Percentiles rank a stretch among this genome's conserved stretches.
These are phyloP conservation scores for Spathaspora sp. DNA, from an alignment of 805 yeast genomes.

Conservation along the genomic window DNA sequence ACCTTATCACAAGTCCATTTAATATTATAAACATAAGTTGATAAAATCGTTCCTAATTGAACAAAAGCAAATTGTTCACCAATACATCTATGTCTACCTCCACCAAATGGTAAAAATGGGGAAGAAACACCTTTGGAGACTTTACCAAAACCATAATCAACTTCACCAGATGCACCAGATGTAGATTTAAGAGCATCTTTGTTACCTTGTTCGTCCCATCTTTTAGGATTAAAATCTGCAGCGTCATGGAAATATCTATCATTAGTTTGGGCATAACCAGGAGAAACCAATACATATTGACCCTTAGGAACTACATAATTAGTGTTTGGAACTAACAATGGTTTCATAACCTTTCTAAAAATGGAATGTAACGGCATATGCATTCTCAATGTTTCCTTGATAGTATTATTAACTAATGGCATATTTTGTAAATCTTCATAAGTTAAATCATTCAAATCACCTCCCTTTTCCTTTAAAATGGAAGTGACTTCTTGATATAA, in stretches of 20 bases:
- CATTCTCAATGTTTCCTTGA: conserved; percentile 91
- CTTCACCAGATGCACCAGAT: conserved; percentile 30
- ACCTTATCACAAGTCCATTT: conserved; percentile 59
- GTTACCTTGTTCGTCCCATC: conserved; percentile 55
- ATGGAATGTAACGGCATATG: conserved; percentile 96
- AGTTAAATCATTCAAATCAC: conserved; percentile 51
- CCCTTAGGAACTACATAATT: conserved; percentile 81
- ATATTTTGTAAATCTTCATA: conserved; percentile 81
- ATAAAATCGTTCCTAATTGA: conserved; percentile 82
- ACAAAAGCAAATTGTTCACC: conserved; percentile 97
- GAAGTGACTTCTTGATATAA: conserved; percentile 68
- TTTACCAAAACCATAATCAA: conserved; percentile 96
- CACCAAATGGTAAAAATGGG: conserved; percentile 97
- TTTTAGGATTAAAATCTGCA: conserved; percentile 68
- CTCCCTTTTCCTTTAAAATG: conserved; percentile 53
- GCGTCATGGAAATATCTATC: conserved; percentile 81
- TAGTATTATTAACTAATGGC: conserved; percentile 76
- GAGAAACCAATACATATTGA: conserved; percentile 86
- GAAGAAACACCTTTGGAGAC: conserved; percentile 94
- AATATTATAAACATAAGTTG: conserved; percentile 69
- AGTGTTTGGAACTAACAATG: conserved; percentile 77
- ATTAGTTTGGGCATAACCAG: conserved; percentile 83
- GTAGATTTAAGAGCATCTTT: conserved; percentile 16
- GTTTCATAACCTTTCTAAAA: conserved; percentile 83
- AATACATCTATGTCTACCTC: conserved; percentile 98